phyloP scores from a whole-genome alignment of 2,329 filamentous ascomycete species.

The Westerdykella ornata region DNA sequence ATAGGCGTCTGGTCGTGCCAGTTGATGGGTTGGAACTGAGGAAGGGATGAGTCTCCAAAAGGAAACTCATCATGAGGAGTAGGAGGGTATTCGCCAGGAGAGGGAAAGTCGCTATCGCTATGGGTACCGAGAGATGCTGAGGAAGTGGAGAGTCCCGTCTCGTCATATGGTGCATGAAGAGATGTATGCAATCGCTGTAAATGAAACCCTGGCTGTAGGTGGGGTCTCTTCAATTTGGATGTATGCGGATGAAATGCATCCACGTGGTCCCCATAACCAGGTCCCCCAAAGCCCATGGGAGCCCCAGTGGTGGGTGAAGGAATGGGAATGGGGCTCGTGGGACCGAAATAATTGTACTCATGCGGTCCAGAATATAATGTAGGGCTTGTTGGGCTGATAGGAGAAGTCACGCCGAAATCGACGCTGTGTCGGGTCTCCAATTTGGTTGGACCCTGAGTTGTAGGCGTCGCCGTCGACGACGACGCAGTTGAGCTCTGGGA shows the following conservation, averaged over 20 bases:
- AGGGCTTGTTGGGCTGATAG: slow-evolving; percentile 33
- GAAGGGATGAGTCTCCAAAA: slow-evolving; percentile 37
- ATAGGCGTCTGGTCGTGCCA: slow-evolving; percentile 32
- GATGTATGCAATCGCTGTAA: slow-evolving; percentile 41
- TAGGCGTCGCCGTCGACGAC: slow-evolving; percentile 13
- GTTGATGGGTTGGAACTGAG: slow-evolving; percentile 29
- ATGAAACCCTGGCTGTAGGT: slow-evolving; percentile 32
- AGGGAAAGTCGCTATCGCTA: slow-evolving; percentile 44
- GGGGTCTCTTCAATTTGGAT: slow-evolving; percentile 35
- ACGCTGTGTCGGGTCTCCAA: slow-evolving; percentile 26
- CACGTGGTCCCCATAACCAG: slow-evolving; percentile 36
- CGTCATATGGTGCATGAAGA: slow-evolving; percentile 38
- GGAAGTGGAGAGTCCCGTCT: slow-evolving; percentile 39
- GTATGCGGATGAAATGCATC: slow-evolving; percentile 30
- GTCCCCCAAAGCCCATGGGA: slow-evolving; percentile 35
- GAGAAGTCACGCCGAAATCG: slow-evolving; percentile 32
- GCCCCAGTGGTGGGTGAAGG: slow-evolving; percentile 32
- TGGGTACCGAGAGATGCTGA: slow-evolving; percentile 44
- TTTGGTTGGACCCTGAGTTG: slow-evolving; percentile 18
- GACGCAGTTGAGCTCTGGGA: slow-evolving; percentile 22
- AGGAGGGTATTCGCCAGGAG: slow-evolving; percentile 43
- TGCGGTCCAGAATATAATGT: slow-evolving; percentile 29
- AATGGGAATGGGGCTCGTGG: slow-evolving; percentile 38
- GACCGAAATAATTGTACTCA: slow-evolving; percentile 34
- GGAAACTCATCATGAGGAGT: slow-evolving; percentile 42